phyloP scores from a whole-genome alignment of 495 filamentous ascomycete species.

The Lentithecium fluviatile region DNA sequence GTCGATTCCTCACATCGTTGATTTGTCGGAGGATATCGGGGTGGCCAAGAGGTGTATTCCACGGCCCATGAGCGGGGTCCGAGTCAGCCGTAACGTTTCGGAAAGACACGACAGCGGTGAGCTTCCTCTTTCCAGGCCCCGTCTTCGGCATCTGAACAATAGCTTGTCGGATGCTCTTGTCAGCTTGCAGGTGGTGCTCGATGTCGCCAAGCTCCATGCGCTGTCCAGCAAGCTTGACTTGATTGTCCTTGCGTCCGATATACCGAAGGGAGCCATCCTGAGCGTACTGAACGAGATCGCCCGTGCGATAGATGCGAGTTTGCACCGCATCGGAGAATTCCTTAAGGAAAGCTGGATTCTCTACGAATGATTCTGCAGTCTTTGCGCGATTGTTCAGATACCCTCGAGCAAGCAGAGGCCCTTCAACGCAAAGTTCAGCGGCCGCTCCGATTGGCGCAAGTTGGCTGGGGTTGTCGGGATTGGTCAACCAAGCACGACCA shows the following conservation, averaged over 20 bases:
- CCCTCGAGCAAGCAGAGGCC: slow-evolving; percentile 52
- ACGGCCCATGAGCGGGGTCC: not conserved
- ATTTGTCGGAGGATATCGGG: slow-evolving; percentile 3
- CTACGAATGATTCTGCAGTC: slow-evolving; percentile 50
- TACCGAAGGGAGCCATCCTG: slow-evolving; percentile 39
- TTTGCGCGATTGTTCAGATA: slow-evolving; percentile 53
- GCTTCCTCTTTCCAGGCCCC: slow-evolving; percentile 22
- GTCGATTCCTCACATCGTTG: slow-evolving; percentile 6
- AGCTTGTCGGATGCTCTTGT: slow-evolving; percentile 42
- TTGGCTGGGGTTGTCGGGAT: slow-evolving; percentile 48
- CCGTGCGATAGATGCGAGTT: slow-evolving; percentile 52
- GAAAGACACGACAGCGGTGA: slow-evolving; percentile 23
- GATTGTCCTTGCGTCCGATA: slow-evolving; percentile 33
- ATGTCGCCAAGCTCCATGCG: slow-evolving; percentile 36
- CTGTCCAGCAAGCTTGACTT: slow-evolving; percentile 35
- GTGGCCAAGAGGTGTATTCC: slow-evolving; percentile 10
- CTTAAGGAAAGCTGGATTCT: slow-evolving; percentile 48
- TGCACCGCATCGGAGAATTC: slow-evolving; percentile 7
- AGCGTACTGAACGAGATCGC: slow-evolving; percentile 44
- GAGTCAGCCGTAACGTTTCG: not conserved
- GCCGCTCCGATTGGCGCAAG: slow-evolving; percentile 53
- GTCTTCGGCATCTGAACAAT: slow-evolving; percentile 40
- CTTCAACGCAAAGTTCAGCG: slow-evolving; percentile 57
- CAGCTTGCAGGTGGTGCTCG: slow-evolving; percentile 37
- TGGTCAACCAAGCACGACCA: slow-evolving; percentile 49